Conservation (phyloP, 2,329 filamentous ascomycete species). For the Fusarium sacchari region DNA sequence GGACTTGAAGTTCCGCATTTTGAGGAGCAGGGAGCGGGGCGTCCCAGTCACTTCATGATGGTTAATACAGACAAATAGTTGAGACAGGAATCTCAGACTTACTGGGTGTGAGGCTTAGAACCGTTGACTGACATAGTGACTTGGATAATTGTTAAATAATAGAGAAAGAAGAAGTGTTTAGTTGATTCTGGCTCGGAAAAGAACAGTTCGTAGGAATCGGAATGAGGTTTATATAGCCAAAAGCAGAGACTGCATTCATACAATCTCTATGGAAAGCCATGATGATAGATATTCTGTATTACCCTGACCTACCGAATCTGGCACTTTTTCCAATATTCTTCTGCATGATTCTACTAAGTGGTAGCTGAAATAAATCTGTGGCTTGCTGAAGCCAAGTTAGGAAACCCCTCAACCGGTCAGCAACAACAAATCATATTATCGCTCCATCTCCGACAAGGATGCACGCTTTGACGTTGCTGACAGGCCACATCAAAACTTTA, state of each 20-base stretch:
- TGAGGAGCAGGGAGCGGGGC: background rate
- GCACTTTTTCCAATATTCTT: fast-evolving
- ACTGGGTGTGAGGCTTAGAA: conserved; percentile 7
- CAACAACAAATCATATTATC: background rate
- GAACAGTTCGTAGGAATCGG: fast-evolving
- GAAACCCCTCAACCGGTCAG: background rate
- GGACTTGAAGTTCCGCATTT: conserved; percentile 20
- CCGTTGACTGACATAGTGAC: background rate
- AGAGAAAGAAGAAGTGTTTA: background rate
- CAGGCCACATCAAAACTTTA: background rate
- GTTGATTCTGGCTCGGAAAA: background rate
- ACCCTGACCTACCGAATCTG: fast-evolving
- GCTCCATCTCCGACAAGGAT: background rate
- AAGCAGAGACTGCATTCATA: background rate
- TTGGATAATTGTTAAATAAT: background rate
- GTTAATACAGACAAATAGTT: background rate
- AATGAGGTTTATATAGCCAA: background rate
- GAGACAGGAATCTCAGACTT: background rate
- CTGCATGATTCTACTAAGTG: fast-evolving
- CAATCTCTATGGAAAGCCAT: background rate
- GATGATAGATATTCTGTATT: background rate
- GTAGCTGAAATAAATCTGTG: background rate
- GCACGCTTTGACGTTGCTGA: background rate
- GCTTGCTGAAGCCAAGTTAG: background rate
- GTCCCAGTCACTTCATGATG: background rate